Evolutionary conservation across 2,329 filamentous ascomycete genomes (phyloP).

Genomic region (Epicoccum sorghinum): DNA sequence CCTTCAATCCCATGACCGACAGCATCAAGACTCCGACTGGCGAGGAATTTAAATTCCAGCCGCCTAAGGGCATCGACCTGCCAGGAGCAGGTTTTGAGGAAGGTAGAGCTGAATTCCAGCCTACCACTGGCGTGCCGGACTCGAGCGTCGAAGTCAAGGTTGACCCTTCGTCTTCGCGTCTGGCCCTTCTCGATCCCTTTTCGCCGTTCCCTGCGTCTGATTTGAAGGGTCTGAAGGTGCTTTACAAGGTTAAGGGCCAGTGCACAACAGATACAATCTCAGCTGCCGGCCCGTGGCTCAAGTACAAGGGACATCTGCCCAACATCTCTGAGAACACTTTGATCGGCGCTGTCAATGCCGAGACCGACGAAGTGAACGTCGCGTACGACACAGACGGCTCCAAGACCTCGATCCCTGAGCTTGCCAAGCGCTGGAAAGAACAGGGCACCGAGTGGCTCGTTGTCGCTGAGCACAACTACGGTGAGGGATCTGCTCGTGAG

Average conservation of each 20-base stretch:
- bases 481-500: conserved; percentile 86
- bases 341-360: conserved; percentile 12
- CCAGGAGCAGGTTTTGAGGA: conserved; percentile 78
- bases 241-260: conserved; percentile 96
- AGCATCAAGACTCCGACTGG: conserved; percentile 79
- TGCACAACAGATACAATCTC: conserved; percentile 99
- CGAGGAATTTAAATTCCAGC: conserved; percentile 80
- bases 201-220: conserved; percentile 78
- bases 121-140: conserved; percentile 74
- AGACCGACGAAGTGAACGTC: conserved; percentile 46
- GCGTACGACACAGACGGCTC: conserved; percentile 86
- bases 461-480: conserved; percentile 60
- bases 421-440: conserved; percentile 80
- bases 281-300: conserved; percentile 94
- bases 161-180: conserved; percentile 83
- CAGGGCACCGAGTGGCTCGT: conserved; percentile 10
- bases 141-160: conserved; percentile 75
- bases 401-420: conserved; percentile 79
- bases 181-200: conserved; percentile 92
- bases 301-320: conserved; percentile 98
- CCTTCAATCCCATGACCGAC: conserved; percentile 96
- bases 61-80: conserved; percentile 68
- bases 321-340: conserved; percentile 89
- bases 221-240: conserved; percentile 77
- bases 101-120: conserved; percentile 76